Percentiles rank a stretch among this genome's conserved stretches.
Evolutionary conservation across 495 filamentous ascomycete genomes (phyloP).

Genomic region (Neurospora tetraspora): DNA sequence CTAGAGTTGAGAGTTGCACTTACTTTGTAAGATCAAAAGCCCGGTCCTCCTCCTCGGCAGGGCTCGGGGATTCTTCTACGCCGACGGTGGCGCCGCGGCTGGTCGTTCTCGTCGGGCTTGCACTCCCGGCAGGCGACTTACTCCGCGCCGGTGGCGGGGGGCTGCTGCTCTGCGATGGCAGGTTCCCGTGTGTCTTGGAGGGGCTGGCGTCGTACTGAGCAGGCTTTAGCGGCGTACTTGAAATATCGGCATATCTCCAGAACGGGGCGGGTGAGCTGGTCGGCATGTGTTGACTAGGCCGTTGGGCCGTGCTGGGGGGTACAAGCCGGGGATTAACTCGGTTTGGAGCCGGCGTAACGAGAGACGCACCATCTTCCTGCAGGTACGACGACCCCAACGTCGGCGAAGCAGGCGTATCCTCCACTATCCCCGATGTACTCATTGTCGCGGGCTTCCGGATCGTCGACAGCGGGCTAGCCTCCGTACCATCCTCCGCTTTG

Average conservation of each 20-base stretch:
- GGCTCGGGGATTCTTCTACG: not conserved
- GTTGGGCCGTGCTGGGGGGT: conserved; percentile 78
- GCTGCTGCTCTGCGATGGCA: conserved; percentile 54
- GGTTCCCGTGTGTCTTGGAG: conserved; percentile 34
- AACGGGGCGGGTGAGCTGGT: conserved; percentile 95
- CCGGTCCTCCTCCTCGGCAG: conserved; percentile 18
- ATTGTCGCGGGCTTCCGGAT: conserved; percentile 27
- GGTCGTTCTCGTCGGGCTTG: conserved; percentile 20
- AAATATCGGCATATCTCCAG: conserved; percentile 76
- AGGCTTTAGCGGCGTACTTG: conserved; percentile 66
- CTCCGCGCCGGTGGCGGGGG: conserved; percentile 43
- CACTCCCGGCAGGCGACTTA: conserved; percentile 19
- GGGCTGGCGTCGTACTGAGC: conserved; percentile 48
- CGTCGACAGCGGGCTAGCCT: conserved; percentile 42
- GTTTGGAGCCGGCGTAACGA: conserved; percentile 80
- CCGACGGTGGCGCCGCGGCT: conserved; percentile 1
- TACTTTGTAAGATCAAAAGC: conserved; percentile 33
- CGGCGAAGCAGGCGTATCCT: conserved; percentile 54
- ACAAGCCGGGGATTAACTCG: conserved; percentile 74
- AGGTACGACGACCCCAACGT: conserved; percentile 55
- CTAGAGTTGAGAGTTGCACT: not conserved
- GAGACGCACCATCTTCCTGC: conserved; percentile 41
- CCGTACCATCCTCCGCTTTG: conserved; percentile 20
- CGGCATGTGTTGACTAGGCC: conserved; percentile 90
- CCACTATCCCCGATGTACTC: conserved; percentile 46